These are phyloP conservation scores for Rhizophora mangle DNA, from an alignment of 345 rosid species.

Conservation along the genomic window DNA sequence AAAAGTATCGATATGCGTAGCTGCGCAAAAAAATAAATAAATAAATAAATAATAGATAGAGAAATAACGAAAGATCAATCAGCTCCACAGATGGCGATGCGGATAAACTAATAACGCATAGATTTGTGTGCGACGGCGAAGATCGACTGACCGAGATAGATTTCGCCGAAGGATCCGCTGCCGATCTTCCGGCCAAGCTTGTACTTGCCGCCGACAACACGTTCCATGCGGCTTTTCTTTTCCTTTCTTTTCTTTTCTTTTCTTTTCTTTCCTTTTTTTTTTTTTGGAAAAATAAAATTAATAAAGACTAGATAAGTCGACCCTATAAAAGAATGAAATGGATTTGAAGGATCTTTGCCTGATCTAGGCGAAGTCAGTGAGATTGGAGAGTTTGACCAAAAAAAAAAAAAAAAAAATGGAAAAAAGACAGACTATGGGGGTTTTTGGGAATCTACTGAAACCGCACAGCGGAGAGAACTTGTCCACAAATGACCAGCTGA, in stretches of 20 bases:
- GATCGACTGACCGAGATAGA: slow-evolving; percentile 66
- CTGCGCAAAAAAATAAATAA: slow-evolving; percentile 32
- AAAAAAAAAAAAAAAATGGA: too few species aligned
- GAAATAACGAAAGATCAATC: background rate
- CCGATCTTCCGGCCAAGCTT: slow-evolving; percentile 97
- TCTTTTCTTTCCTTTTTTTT: too few species aligned
- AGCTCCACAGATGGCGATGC: background rate
- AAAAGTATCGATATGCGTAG: slow-evolving; percentile 82
- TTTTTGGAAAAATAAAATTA: too few species aligned
- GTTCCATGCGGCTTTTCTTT: slow-evolving; percentile 32
- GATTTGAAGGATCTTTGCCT: too few species aligned
- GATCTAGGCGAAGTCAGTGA: background rate
- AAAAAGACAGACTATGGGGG: background rate
- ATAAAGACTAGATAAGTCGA: background rate
- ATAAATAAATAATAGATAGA: background rate
- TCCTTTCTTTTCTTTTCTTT: too few species aligned
- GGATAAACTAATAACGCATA: background rate
- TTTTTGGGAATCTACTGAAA: slow-evolving; percentile 14
- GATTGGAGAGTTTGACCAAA: background rate
- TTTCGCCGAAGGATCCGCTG: slow-evolving; percentile 95
- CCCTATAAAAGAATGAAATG: background rate
- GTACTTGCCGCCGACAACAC: slow-evolving; percentile 84
- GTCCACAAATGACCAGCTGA: slow-evolving; percentile 12
- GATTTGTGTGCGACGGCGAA: background rate
- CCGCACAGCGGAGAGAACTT: slow-evolving; percentile 17